Evolutionary conservation across 768 basidiomycete species (phyloP).

Genomic region (Macrocybe gigantea): DNA sequence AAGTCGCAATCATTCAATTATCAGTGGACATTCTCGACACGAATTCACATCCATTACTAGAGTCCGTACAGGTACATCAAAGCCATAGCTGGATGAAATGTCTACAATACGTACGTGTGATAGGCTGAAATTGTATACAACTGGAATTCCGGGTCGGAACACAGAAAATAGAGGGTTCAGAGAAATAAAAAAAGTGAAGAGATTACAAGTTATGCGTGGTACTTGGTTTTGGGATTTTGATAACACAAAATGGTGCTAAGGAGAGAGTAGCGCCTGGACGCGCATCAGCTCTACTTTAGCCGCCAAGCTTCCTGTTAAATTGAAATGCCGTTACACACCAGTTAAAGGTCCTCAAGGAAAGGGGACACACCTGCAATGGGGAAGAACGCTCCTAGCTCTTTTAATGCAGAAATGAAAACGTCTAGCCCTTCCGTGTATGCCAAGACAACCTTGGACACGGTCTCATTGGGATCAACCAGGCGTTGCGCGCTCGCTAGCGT

Average conservation of each 20-base stretch:
- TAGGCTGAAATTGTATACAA: background rate
- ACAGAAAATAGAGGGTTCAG: background rate
- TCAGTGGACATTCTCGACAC: too few relatives aligned
- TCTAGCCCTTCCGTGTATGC: slow-evolving; percentile 7
- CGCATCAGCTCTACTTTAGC: background rate
- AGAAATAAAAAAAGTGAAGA: background rate
- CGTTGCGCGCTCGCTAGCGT: slow-evolving; percentile 5
- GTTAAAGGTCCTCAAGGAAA: background rate
- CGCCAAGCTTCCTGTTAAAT: background rate
- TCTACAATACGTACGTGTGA: too few relatives aligned
- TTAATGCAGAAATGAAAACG: slow-evolving; percentile 11
- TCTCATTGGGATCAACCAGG: slow-evolving; percentile 1
- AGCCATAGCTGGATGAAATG: too few relatives aligned
- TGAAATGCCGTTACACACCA: background rate
- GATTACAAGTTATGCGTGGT: background rate
- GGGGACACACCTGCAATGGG: slow-evolving; percentile 10
- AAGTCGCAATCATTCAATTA: too few relatives aligned
- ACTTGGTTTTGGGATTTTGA: background rate
- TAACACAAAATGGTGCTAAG: background rate
- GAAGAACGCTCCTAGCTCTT: slow-evolving; percentile 10
- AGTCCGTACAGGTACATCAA: too few relatives aligned
- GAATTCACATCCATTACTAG: too few relatives aligned
- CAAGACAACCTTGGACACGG: slow-evolving; percentile 4
- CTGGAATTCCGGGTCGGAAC: background rate
- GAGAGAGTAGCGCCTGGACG: background rate